A percentile compares a stretch with the other conserved stretches of the same genome.
Evolutionary conservation across 106 monocot genomes (phyloP).

Genomic region (Acorus gramineus): DNA sequence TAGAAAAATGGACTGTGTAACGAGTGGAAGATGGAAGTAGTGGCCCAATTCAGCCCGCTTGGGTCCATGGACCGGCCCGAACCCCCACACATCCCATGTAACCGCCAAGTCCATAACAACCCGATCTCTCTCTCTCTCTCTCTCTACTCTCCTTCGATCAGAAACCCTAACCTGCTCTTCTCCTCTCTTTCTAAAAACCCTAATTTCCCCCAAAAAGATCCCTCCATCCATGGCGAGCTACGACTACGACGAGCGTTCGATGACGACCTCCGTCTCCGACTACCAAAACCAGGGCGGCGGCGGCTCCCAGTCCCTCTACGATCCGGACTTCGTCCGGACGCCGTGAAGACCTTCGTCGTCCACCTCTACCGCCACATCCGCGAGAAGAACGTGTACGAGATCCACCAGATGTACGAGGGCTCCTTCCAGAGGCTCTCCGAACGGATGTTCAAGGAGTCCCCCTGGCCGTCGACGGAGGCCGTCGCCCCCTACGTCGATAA

Average conservation of each 20-base stretch:
- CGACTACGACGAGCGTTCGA: too few species aligned
- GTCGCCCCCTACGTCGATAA: conserved; percentile 89
- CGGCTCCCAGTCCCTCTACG: conserved; percentile 28
- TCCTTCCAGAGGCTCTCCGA: conserved; percentile 78
- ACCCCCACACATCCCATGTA: too few species aligned
- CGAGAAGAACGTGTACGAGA: conserved; percentile 98
- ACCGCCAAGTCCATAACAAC: too few species aligned
- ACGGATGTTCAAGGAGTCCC: conserved; percentile 80
- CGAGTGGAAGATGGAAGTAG: too few species aligned
- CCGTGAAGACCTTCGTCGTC: conserved; percentile 92
- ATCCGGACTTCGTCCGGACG: conserved; percentile 90
- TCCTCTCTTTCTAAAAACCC: neutral
- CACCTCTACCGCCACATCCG: conserved; percentile 97
- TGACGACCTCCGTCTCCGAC: conserved; percentile 36
- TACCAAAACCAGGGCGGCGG: conserved; percentile 34
- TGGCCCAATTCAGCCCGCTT: too few species aligned
- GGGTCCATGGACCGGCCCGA: too few species aligned
- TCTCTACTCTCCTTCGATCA: too few species aligned
- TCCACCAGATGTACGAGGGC: conserved; percentile 96
- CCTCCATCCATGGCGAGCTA: neutral
- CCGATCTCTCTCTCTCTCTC: too few species aligned
- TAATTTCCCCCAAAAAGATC: neutral
- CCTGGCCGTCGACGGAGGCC: conserved; percentile 90
- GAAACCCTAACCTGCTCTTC: neutral
- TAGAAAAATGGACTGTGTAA: too few species aligned